Evolutionary conservation across 2,329 filamentous ascomycete species (phyloP).

Genomic region (Penicillium sp.): DNA sequence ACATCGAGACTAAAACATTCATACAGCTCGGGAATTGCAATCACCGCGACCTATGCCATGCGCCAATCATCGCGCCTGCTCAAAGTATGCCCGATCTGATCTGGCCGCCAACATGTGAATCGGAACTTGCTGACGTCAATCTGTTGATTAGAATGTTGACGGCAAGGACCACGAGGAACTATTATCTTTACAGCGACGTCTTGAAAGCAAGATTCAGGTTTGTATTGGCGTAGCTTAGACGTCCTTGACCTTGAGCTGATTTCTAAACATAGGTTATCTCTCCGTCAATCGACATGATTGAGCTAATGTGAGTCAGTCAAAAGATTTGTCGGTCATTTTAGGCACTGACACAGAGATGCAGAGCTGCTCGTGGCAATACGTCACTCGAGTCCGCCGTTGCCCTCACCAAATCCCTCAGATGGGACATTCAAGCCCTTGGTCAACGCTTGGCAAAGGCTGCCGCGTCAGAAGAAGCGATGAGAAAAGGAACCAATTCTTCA

Average conservation of each 20-base stretch:
- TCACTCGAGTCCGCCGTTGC: conserved; percentile 82
- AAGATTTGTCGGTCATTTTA: neutral
- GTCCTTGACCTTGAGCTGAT: conserved; percentile 11
- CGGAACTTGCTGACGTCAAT: conserved; percentile 11
- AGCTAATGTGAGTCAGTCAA: conserved; percentile 68
- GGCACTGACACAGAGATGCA: conserved; percentile 27
- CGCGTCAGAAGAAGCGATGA: conserved; percentile 56
- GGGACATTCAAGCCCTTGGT: conserved; percentile 80
- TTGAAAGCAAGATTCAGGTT: conserved; percentile 85
- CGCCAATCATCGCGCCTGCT: conserved; percentile 78
- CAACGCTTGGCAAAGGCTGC: conserved; percentile 73
- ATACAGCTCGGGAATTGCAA: conserved; percentile 71
- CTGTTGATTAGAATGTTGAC: conserved; percentile 63
- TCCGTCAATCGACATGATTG: conserved; percentile 88
- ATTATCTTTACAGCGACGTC: conserved; percentile 68
- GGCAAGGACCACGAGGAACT: conserved; percentile 74
- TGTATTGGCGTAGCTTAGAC: conserved; percentile 49
- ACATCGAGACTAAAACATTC: conserved; percentile 14
- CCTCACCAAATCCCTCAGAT: conserved; percentile 79
- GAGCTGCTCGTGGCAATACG: conserved; percentile 73
- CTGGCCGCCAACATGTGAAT: conserved; percentile 3
- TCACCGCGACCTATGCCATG: conserved; percentile 85
- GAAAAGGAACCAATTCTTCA: conserved; percentile 39
- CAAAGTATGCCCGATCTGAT: conserved; percentile 53
- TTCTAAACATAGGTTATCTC: conserved; percentile 69